Percentiles rank a stretch among this genome's conserved stretches.
phyloP scores from a whole-genome alignment of 225 moss, liverwort and hornwort genomes.

The Bryum argenteum region DNA sequence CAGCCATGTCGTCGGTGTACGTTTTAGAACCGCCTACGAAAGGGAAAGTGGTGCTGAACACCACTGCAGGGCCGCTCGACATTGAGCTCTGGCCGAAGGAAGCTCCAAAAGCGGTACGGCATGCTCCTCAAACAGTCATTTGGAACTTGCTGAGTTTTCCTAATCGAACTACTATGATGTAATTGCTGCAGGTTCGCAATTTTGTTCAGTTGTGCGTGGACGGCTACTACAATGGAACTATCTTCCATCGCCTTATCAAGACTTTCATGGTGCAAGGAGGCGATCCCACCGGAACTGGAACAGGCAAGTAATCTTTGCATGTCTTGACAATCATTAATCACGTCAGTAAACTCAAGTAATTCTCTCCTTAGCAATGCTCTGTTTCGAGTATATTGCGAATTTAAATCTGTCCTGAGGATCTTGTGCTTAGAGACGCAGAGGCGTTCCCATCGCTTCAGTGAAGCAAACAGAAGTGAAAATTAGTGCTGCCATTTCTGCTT shows the following conservation, averaged over 20 bases:
- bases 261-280: slow-evolving; percentile 99
- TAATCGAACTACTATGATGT: not conserved
- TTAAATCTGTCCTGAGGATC: not conserved
- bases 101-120: slow-evolving; percentile 86
- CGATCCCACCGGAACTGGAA: slow-evolving; percentile 90
- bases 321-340: no score
- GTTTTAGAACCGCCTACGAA: slow-evolving; percentile 97
- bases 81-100: slow-evolving; percentile 98
- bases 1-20: slow-evolving; percentile 85
- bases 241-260: slow-evolving; percentile 95
- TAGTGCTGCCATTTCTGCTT: not conserved
- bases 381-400: not conserved
- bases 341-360: no score
- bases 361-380: not conserved
- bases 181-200: slow-evolving; percentile 78
- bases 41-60: slow-evolving; percentile 91
- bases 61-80: slow-evolving; percentile 80
- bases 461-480: not conserved
- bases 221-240: slow-evolving; percentile 88
- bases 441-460: not conserved
- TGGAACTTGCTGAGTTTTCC: slow-evolving; percentile 32
- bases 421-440: not conserved
- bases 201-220: slow-evolving; percentile 96
- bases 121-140: not conserved
- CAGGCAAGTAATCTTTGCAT: slow-evolving; percentile 50